phyloP scores from a whole-genome alignment of 176 grass and related monocot species.

The Oryza brachyantha region DNA sequence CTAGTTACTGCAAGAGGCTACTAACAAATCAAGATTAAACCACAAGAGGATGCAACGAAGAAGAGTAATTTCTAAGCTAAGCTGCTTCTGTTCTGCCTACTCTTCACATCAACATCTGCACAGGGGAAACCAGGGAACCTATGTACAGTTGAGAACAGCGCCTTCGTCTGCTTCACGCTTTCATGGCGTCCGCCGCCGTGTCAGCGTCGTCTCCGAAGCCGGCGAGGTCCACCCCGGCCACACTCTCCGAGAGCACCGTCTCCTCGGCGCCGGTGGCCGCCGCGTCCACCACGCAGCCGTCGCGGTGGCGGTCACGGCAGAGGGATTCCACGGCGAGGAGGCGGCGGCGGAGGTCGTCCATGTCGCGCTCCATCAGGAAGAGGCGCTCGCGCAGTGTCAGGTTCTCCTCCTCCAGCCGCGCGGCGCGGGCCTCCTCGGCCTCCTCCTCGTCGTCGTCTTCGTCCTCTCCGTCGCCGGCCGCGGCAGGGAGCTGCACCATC shows the following conservation, averaged over 20 bases:
- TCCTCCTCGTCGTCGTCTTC: conserved; percentile 44
- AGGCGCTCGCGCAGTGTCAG: conserved; percentile 67
- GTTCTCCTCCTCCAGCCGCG: conserved; percentile 82
- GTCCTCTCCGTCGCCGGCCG: background rate
- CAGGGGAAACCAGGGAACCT: conserved; percentile 17
- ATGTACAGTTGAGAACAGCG: conserved; percentile 36
- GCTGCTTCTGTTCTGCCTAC: conserved; percentile 20
- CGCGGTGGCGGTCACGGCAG: conserved; percentile 28
- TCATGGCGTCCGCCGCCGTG: conserved; percentile 20
- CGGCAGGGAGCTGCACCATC: conserved; percentile 71
- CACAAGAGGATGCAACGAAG: background rate
- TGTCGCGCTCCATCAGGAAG: conserved; percentile 82
- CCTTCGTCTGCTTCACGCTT: conserved; percentile 14
- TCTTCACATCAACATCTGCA: conserved; percentile 48
- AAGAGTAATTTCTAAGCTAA: conserved; percentile 34
- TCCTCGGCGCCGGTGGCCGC: background rate
- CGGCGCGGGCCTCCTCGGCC: conserved; percentile 42
- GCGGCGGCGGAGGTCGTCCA: conserved; percentile 62
- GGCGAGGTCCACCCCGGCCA: background rate
- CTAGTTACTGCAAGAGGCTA: conserved; percentile 2
- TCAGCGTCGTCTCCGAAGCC: background rate
- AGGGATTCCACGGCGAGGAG: conserved; percentile 50
- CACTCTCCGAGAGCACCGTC: conserved; percentile 30
- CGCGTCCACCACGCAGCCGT: conserved; percentile 48
- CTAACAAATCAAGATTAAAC: background rate